These are phyloP conservation scores for Pichia sp. DNA, from an alignment of 1,139 yeast genomes.

Conservation along the genomic window DNA sequence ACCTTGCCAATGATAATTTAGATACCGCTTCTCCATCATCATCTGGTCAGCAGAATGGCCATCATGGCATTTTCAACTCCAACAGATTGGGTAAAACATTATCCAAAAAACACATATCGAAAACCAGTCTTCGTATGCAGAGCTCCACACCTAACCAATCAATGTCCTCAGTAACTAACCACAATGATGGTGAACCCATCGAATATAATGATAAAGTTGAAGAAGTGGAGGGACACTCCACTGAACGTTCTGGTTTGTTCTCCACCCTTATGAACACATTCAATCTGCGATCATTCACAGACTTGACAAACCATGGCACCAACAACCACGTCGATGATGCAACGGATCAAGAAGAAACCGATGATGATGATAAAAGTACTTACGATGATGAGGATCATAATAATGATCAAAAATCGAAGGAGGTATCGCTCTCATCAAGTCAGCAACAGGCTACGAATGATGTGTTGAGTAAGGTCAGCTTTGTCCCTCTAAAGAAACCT, in stretches of 20 bases:
- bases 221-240: not conserved
- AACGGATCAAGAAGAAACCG: not conserved
- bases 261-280: constrained; percentile 22
- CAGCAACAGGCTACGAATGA: not conserved
- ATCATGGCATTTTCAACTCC: no score
- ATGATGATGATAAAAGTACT: no score
- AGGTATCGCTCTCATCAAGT: not conserved
- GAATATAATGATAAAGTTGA: constrained; percentile 2
- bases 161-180: constrained; percentile 1
- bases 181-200: constrained; percentile 1
- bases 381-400: not conserved
- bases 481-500: constrained; percentile 51
- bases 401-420: not conserved
- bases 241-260: constrained; percentile 16
- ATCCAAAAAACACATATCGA: not conserved
- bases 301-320: constrained; percentile 7
- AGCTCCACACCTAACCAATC: constrained; percentile 11
- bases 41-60: no score
- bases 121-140: constrained; percentile 1
- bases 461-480: constrained; percentile 33
- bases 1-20: no score
- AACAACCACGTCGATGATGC: not conserved
- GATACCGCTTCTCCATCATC: no score
- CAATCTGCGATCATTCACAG: constrained; percentile 20
- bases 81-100: not conserved